A percentile compares a stretch with the other conserved stretches of the same genome.
Conservation (phyloP, 1,139 yeast genomes). For the Magnusiomyces tetraspermus region DNA sequence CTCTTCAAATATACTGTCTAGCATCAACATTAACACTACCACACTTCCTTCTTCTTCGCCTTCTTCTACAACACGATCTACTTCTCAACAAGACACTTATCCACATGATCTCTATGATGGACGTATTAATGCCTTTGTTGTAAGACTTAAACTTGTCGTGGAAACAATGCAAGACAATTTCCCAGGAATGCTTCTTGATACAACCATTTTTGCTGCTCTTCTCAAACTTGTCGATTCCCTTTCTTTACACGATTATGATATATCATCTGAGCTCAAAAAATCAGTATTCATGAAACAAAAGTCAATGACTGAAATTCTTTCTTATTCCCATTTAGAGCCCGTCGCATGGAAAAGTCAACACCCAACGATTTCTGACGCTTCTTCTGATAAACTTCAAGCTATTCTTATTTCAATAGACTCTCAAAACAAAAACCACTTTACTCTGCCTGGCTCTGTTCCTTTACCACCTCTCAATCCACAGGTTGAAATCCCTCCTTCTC, state of each 20-base stretch:
- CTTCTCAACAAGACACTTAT: too few relatives aligned
- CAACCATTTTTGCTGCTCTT: slow-evolving; percentile 37
- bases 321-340: slow-evolving; percentile 22
- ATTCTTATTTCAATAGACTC: slow-evolving; percentile 21
- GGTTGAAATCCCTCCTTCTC: neutral
- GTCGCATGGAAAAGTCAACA: slow-evolving; percentile 24
- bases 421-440: slow-evolving; percentile 7
- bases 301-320: slow-evolving; percentile 33
- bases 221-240: slow-evolving; percentile 39
- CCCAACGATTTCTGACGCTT: slow-evolving; percentile 18
- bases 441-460: slow-evolving; percentile 4
- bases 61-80: too few relatives aligned
- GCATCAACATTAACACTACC: too few relatives aligned
- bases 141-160: slow-evolving; percentile 32
- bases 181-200: slow-evolving; percentile 48
- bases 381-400: slow-evolving; percentile 22
- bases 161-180: slow-evolving; percentile 40
- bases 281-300: slow-evolving; percentile 37
- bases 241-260: slow-evolving; percentile 39
- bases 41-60: too few relatives aligned
- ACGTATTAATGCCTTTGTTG: too few relatives aligned
- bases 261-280: slow-evolving; percentile 38
- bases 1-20: too few relatives aligned
- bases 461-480: neutral
- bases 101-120: too few relatives aligned